Conservation (phyloP, 163 green algal species). For the Chlorella variabilis region DNA sequence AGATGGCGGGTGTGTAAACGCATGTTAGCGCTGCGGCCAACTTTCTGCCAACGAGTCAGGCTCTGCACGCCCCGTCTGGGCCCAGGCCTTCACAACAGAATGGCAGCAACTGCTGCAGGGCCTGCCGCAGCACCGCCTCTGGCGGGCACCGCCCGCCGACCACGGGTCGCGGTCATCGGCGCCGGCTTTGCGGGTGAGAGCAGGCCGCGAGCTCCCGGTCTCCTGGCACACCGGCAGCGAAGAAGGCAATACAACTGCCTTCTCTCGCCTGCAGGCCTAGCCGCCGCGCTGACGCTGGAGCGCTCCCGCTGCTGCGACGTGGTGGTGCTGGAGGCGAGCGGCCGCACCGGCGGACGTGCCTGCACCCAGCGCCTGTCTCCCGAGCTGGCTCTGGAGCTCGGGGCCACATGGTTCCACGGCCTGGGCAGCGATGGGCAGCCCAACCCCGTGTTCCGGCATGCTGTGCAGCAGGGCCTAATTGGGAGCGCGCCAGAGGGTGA, state of each 20-base stretch:
- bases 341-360: slow-evolving; percentile 55
- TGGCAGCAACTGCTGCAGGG: neutral
- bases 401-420: slow-evolving; percentile 75
- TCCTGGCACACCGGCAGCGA: no score
- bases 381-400: slow-evolving; percentile 3
- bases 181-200: slow-evolving; percentile 21
- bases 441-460: slow-evolving; percentile 66
- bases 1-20: no score
- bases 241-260: no score
- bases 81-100: neutral
- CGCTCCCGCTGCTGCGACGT: neutral
- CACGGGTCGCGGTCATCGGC: slow-evolving; percentile 3
- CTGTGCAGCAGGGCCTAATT: slow-evolving; percentile 54
- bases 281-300: slow-evolving; percentile 3
- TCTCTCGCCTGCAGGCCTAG: slow-evolving; percentile 14
- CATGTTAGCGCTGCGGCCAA: no score
- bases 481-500: neutral
- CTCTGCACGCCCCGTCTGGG: no score
- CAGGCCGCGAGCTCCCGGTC: no score
- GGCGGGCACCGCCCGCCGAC: neutral
- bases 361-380: slow-evolving; percentile 36
- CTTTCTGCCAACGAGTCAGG: no score
- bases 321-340: slow-evolving; percentile 42
- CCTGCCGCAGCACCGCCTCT: neutral
- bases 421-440: slow-evolving; percentile 18